Evolutionary conservation across 495 filamentous ascomycete genomes (phyloP).

Genomic region (Daldinia decipiens): DNA sequence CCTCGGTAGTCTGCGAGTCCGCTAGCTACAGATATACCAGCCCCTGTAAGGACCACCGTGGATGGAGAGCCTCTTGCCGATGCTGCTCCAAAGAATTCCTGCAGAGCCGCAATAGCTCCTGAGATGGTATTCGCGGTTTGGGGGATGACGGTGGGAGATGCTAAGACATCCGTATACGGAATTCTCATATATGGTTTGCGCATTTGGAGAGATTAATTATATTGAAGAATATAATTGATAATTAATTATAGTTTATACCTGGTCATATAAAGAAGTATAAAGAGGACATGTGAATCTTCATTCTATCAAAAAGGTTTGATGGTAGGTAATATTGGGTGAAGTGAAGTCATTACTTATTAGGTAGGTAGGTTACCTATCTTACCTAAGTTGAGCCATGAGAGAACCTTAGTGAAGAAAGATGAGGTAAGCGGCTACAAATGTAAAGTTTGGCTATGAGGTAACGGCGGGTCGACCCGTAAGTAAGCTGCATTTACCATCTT

Average conservation of each 20-base stretch:
- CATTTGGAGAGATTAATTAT: conserved; percentile 56
- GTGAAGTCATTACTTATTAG: conserved; percentile 30
- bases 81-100: conserved; percentile 73
- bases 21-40: conserved; percentile 92
- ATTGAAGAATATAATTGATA: conserved; percentile 3
- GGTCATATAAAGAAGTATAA: not conserved
- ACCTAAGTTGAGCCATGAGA: not conserved
- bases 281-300: not conserved
- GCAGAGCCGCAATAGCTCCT: conserved; percentile 80
- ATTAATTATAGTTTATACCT: not conserved
- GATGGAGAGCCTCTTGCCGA: conserved; percentile 58
- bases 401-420: not conserved
- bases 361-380: no score
- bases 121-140: conserved; percentile 70
- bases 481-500: not conserved
- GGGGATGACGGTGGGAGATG: conserved; percentile 80
- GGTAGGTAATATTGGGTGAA: conserved; percentile 12
- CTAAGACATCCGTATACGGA: conserved; percentile 86
- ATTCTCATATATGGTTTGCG: conserved; percentile 81
- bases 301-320: conserved; percentile 2
- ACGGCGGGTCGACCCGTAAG: conserved; percentile 11
- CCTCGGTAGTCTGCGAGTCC: conserved; percentile 95
- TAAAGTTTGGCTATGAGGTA: conserved; percentile 3
- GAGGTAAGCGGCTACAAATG: not conserved
- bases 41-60: conserved; percentile 84